phyloP scores from a whole-genome alignment of 148 eudicot species.

The Salicornia ramosissima region DNA sequence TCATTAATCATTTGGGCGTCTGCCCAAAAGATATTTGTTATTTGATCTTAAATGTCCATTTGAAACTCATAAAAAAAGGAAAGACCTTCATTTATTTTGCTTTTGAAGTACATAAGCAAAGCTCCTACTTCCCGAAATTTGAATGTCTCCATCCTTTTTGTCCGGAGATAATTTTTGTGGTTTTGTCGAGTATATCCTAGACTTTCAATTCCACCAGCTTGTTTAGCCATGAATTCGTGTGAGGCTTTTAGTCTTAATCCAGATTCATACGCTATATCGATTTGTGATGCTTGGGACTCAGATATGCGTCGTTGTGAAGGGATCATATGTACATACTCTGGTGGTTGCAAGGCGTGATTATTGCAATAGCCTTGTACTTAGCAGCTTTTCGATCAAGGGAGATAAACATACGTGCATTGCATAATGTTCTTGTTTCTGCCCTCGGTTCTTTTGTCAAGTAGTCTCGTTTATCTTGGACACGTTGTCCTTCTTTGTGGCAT shows the following conservation, averaged over 20 bases:
- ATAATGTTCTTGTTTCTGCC: conserved; percentile 27
- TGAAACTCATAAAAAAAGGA: too few relatives aligned
- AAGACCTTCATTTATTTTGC: too few relatives aligned
- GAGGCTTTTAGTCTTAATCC: conserved; percentile 5
- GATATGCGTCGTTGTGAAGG: conserved; percentile 25
- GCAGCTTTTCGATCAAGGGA: conserved; percentile 12
- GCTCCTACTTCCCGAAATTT: too few relatives aligned
- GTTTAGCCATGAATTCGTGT: conserved; percentile 10
- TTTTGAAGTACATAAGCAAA: too few relatives aligned
- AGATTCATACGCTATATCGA: conserved; percentile 10
- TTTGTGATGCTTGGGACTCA: conserved; percentile 14
- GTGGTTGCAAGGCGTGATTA: conserved; percentile 27
- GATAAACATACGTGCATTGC: conserved; percentile 28
- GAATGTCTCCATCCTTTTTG: conserved; percentile 19
- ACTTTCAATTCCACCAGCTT: conserved; percentile 14
- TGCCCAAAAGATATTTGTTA: too few relatives aligned
- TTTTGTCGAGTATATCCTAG: conserved; percentile 17
- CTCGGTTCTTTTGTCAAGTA: conserved; percentile 5
- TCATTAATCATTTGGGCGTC: conserved; percentile 37
- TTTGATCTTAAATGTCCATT: too few relatives aligned
- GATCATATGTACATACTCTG: conserved; percentile 21
- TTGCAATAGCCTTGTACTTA: conserved; percentile 2
- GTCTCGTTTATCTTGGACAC: neutral
- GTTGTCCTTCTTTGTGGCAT: neutral
- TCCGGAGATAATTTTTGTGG: conserved; percentile 12